Base-by-base conservation (phyloP, 2,329 filamentous ascomycete genomes). In the Stylonectria norvegica region DNA sequence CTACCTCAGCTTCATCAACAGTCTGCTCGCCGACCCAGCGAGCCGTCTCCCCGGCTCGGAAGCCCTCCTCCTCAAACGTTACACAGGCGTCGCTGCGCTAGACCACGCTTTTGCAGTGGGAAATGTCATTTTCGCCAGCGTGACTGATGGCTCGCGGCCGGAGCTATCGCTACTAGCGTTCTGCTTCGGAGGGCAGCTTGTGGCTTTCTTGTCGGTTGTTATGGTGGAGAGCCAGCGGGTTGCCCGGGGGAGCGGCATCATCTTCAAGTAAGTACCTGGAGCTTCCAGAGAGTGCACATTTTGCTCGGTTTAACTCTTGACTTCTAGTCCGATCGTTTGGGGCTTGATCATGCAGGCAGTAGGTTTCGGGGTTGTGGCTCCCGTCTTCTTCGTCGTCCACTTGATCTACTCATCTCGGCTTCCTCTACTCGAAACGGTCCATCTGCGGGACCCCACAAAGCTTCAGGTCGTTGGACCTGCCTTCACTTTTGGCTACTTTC, bases 121-220 rank as follows among this genome's bases (percentile, higher is more conserved):
- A 3, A 56, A 58, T 15, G 30, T 55, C 9, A 38, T 58, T 20
- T 59, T 50, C 45, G 46, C 47, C 5, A 48, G 50, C 19, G 47
- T 55, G 5, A 41, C 38, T 0, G 55, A 58, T 42, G 53, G 53
- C 0, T 56, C 53, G 8, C 40, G 40, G 10, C 54, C 54, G 0
- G 50, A 48, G 29, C 25, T 56, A 12, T 50, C 51, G 15, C 36
- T 59, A 15, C 50, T 52, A 12, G 38, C 31, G 4, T 42, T 56
- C 12, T 46, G 40, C n/a, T 59, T 59, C 22, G 56, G 34, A 0
- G 43, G 41, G 3, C 56, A 59, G 46, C 16, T 56, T 1, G 33
- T 51, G 11, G 14, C 45, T 3, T 38, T 47, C n/a, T 47, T 57
- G 7, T 28, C 40, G 14, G 39, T 59, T 8, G n/a, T 55, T 3